phyloP scores from a whole-genome alignment of 192 early-diverging fungal species.

The Jimgerdemannia lactiflua region DNA sequence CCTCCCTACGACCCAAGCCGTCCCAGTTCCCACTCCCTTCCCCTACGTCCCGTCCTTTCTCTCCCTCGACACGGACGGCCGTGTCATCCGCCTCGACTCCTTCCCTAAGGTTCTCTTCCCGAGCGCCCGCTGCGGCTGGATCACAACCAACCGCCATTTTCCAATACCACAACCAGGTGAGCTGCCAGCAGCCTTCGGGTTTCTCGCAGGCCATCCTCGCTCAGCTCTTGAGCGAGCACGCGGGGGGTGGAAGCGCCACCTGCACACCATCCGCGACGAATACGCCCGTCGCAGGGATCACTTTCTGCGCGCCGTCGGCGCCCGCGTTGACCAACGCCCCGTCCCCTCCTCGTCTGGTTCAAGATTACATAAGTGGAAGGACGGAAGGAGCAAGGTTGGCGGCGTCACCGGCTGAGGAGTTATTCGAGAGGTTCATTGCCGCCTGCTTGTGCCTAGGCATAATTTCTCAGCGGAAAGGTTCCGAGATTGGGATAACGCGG shows the following conservation, averaged over 20 bases:
- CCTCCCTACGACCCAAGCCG: conserved; percentile 8
- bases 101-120: conserved; percentile 85
- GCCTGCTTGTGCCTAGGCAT: conserved; percentile 60
- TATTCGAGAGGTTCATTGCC: conserved; percentile 56
- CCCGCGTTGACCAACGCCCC: conserved; percentile 46
- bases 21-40: conserved; percentile 19
- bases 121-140: conserved; percentile 75
- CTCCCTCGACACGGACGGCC: conserved; percentile 77
- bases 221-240: conserved; percentile 54
- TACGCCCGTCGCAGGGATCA: conserved; percentile 65
- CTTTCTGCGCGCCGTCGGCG: conserved; percentile 53
- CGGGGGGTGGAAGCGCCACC: conserved; percentile 68
- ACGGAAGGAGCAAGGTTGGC: conserved; percentile 25
- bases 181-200: conserved; percentile 74
- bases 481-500: conserved; percentile 31
- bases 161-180: conserved; percentile 75
- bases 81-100: conserved; percentile 86
- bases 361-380: conserved; percentile 39
- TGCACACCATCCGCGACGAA: conserved; percentile 63
- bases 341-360: conserved; percentile 73
- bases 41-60: conserved; percentile 65
- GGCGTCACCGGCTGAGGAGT: conserved; percentile 42
- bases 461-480: conserved; percentile 50
- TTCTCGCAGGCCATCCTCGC: conserved; percentile 71
- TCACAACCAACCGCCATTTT: conserved; percentile 60